A percentile compares a stretch with the other conserved stretches of the same genome.
These are phyloP conservation scores for Daedalea quercina DNA, from an alignment of 768 basidiomycete species.

Conservation along the genomic window DNA sequence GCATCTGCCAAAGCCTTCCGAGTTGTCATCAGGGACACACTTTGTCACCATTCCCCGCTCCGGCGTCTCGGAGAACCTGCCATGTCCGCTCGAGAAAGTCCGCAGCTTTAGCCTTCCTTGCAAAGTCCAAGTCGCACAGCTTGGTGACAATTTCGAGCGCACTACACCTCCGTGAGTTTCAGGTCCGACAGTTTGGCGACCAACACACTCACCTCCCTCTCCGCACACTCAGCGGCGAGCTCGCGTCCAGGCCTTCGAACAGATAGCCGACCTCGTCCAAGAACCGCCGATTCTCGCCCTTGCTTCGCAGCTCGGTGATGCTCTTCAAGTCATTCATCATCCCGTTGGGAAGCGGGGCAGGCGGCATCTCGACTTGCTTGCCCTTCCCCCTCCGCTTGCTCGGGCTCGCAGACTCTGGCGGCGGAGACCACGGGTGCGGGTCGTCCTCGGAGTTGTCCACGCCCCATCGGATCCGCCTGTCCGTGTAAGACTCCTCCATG, in stretches of 20 bases:
- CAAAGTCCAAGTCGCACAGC: constrained; percentile 66
- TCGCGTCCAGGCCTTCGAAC: constrained; percentile 67
- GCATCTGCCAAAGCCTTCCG: not conserved
- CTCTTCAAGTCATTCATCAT: constrained; percentile 75
- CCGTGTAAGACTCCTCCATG: constrained; percentile 67
- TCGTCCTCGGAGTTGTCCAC: constrained; percentile 78
- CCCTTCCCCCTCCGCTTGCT: constrained; percentile 33
- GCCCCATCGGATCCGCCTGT: constrained; percentile 73
- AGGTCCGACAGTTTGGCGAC: not conserved
- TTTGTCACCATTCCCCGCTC: constrained; percentile 57
- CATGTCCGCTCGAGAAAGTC: constrained; percentile 68
- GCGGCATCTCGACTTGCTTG: constrained; percentile 12
- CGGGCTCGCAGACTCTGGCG: constrained; percentile 24
- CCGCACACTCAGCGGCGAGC: constrained; percentile 46
- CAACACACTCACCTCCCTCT: constrained; percentile 52
- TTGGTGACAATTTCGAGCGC: constrained; percentile 74
- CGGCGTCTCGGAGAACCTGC: constrained; percentile 54
- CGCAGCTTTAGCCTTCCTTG: constrained; percentile 71
- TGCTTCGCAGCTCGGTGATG: constrained; percentile 73
- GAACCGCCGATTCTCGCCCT: constrained; percentile 75
- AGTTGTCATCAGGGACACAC: constrained; percentile 24
- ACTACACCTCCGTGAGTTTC: constrained; percentile 28
- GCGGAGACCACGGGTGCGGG: constrained; percentile 21
- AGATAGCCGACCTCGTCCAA: constrained; percentile 82
- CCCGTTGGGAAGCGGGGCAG: constrained; percentile 35